Base-by-base conservation (phyloP, 2,329 filamentous ascomycete genomes). In the Rutstroemia sp. region DNA sequence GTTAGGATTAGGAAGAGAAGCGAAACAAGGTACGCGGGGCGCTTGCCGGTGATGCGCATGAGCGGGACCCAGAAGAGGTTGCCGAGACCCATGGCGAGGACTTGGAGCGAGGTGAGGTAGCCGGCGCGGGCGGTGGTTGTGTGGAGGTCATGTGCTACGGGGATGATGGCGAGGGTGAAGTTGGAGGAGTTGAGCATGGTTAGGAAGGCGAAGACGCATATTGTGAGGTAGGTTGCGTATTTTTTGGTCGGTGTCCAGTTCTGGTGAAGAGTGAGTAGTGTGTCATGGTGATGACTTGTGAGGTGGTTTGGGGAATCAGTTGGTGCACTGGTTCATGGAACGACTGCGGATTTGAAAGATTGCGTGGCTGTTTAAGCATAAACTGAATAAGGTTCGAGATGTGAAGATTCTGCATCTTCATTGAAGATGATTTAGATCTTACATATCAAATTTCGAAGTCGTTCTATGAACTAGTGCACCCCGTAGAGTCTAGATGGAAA, bases 161-260 rank as follows among this genome's bases (percentile, higher is more conserved):
- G 65, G 21, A 67, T 57, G 9, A 69, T 68, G 5, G 72, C 70
- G 23, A 74, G 70, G 10, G 70, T 72, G 59, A 73, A 73, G 48
- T 70, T 72, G 48, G 67, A 70, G 34, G 65, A 65, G 57, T 73
- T 73, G 53, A 71, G 67, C 46, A 70, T 70, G 54, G 70, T 70
- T 10, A 73, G 65, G 58, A 73, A 73, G 6, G 71, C 70, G 61
- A 72, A 73, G 57, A 68, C 68, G 60, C 71, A 73, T 50, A 73
- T 68, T 17, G 69, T 71, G 2, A 68, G 58, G 54, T 71, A 73
- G 0, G 70, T 73, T 2, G 57, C 48, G 40, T 57, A 58, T 48
- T 62, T 62, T 49, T 57, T 17, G 1, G n/a, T 36, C 17, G 25
- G 44, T 17, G 58, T 34, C 54, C 56, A 60, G 21, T 58, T 60